Percentiles rank a stretch among this genome's conserved stretches.
These are phyloP conservation scores for Trametes maxima DNA, from an alignment of 768 basidiomycete species.

Conservation along the genomic window DNA sequence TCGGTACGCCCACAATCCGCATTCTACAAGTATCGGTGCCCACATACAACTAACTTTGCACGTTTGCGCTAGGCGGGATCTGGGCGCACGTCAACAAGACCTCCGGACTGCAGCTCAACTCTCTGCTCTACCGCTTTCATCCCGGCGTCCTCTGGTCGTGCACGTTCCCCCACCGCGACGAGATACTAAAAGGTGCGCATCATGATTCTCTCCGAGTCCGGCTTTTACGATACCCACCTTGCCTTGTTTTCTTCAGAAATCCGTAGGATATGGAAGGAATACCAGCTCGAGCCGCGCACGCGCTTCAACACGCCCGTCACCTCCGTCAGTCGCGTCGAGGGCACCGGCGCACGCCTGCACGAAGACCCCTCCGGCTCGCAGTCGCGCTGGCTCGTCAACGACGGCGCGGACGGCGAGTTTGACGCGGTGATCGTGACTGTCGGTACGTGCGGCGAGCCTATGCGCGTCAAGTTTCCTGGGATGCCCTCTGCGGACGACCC, in stretches of 20 bases:
- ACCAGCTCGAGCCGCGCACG: constrained; percentile 48
- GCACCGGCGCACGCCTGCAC: constrained; percentile 22
- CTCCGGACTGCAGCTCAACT: constrained; percentile 53
- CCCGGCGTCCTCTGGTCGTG: constrained; percentile 47
- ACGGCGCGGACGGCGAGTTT: constrained; percentile 47
- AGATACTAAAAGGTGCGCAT: constrained; percentile 46
- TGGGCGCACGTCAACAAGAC: constrained; percentile 57
- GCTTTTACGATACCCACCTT: neutral
- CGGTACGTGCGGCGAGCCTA: constrained; percentile 52
- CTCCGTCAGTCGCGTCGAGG: constrained; percentile 35
- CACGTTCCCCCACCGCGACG: constrained; percentile 51
- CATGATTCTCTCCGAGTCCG: neutral
- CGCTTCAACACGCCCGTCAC: constrained; percentile 47
- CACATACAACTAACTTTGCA: neutral
- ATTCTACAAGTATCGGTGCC: neutral
- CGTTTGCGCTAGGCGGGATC: constrained; percentile 42
- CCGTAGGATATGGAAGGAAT: constrained; percentile 46
- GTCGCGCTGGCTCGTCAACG: constrained; percentile 49
- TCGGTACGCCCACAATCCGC: constrained; percentile 24
- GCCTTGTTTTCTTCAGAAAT: constrained; percentile 17
- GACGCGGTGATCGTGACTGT: constrained; percentile 54
- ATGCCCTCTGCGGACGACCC: constrained; percentile 39
- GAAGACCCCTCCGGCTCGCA: constrained; percentile 5
- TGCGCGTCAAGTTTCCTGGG: constrained; percentile 46
- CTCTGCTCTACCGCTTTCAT: constrained; percentile 53